Evolutionary conservation across 495 filamentous ascomycete genomes (phyloP).

Genomic region (Massariosphaeria phaeospora): DNA sequence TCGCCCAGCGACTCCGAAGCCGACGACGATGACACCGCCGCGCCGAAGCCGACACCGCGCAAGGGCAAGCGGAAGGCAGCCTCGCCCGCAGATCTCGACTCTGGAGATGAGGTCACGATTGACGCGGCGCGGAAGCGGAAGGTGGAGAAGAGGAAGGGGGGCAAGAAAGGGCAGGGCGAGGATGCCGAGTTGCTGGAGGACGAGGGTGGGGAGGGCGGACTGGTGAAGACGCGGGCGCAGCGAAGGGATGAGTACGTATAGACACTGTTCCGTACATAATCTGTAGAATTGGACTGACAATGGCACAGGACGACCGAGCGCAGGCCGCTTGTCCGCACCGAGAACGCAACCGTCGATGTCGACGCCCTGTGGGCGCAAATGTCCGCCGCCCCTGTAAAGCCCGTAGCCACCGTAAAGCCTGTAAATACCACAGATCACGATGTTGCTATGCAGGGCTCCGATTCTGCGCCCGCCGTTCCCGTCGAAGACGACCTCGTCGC

Average conservation of each 20-base stretch:
- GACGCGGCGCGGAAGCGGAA: constrained; percentile 48
- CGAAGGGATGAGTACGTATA: constrained; percentile 36
- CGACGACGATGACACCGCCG: constrained; percentile 36
- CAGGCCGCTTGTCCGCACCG: constrained; percentile 56
- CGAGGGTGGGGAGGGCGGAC: constrained; percentile 66
- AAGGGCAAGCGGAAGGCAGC: constrained; percentile 25
- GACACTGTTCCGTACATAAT: neutral
- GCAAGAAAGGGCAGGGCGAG: constrained; percentile 38
- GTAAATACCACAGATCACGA: neutral
- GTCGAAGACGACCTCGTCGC: constrained; percentile 57
- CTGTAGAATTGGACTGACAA: neutral
- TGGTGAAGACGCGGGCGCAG: constrained; percentile 72
- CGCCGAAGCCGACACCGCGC: constrained; percentile 36
- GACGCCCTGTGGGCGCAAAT: constrained; percentile 82
- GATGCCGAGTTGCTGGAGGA: constrained; percentile 35
- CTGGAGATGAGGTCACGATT: constrained; percentile 77
- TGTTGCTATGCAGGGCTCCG: neutral
- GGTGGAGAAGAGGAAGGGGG: constrained; percentile 45
- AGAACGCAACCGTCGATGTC: constrained; percentile 80
- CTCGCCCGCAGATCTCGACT: constrained; percentile 43
- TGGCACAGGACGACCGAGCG: constrained; percentile 57
- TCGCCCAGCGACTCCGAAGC: constrained; percentile 21
- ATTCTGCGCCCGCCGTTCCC: no score
- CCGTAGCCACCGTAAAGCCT: neutral
- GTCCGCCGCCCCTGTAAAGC: constrained; percentile 41